Conservation (phyloP, 345 rosid species). For the Pistacia vera region DNA sequence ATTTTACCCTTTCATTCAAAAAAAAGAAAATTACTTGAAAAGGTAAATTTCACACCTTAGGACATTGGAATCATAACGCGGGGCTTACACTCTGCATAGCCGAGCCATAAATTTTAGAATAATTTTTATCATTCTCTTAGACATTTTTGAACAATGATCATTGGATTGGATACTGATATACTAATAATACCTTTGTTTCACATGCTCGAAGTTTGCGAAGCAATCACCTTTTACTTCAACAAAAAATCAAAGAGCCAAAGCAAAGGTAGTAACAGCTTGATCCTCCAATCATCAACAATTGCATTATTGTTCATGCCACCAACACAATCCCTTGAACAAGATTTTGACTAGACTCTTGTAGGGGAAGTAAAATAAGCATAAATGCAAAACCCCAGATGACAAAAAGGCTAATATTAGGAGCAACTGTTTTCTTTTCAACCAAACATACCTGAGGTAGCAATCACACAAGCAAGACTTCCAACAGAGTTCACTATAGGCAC, state of each 20-base stretch:
- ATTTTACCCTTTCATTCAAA: no score
- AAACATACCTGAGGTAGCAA: conserved; percentile 76
- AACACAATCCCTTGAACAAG: conserved; percentile 83
- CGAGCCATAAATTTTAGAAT: background rate
- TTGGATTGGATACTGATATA: background rate
- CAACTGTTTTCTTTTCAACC: background rate
- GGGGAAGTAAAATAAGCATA: conserved; percentile 4
- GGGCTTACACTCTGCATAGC: conserved; percentile 39
- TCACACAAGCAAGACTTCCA: conserved; percentile 95
- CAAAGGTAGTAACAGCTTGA: conserved; percentile 72
- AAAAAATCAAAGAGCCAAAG: conserved; percentile 79
- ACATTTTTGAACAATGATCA: background rate
- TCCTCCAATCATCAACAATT: conserved; percentile 93
- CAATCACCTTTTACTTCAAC: conserved; percentile 64
- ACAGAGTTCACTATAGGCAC: conserved; percentile 86
- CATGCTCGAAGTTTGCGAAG: conserved; percentile 75
- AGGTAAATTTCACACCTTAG: no score
- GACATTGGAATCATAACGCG: no score
- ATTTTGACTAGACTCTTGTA: conserved; percentile 45
- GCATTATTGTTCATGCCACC: conserved; percentile 99
- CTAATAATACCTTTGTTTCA: conserved; percentile 56
- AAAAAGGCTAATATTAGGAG: background rate
- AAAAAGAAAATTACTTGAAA: no score
- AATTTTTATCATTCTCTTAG: background rate
- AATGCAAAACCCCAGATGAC: conserved; percentile 4